Base-by-base conservation (phyloP, 441 rosid genomes). In the Daphne laureola region DNA sequence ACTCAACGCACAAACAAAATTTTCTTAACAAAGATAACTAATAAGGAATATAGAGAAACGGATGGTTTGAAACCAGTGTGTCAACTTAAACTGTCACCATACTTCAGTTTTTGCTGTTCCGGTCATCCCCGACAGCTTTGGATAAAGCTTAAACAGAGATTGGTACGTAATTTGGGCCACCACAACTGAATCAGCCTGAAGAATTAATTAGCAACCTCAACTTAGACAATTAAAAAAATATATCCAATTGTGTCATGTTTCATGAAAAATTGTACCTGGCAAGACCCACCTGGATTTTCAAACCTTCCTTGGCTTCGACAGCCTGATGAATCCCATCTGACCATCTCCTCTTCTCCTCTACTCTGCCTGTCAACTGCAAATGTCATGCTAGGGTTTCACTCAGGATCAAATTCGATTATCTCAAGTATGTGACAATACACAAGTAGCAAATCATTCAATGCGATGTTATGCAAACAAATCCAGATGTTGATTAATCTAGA, bases 51-150 rank as follows among this genome's bases (percentile, higher is more conserved):
- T 31, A 31, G 1, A 16, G 43, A 35, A 49, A 8, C 13, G 38
- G 55, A 38, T 47, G 48, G 23, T 27, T 36, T 43, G 25, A 59
- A 52, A 40, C 49, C 38, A 55, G 58, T 21, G 23, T 3, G 38
- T 25, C 48, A 26, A 64, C 59, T 51, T 47, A 55, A 49, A 17
- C 54, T 36, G 53, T 47, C 46, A 50, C 47, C 82, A 45, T 80
- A 92, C 96, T 76, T 92, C 98, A 52, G 98, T 92, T 80, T 92
- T 92, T 70, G 98, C 98, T 38, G 98, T 92, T 65, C 98, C 98
- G 42, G 98, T 92, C 98, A 92, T 92, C 66, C 98, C 98, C 2
- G 96, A 86, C 54, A 92, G 80, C 86, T 92, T 88, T 17, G 98
- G 98, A 50, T 88, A 92, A 62, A 88, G 96, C 78, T 92, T 92